Conservation (phyloP, 2,329 filamentous ascomycete species). For the Verticillium albo-atrum region DNA sequence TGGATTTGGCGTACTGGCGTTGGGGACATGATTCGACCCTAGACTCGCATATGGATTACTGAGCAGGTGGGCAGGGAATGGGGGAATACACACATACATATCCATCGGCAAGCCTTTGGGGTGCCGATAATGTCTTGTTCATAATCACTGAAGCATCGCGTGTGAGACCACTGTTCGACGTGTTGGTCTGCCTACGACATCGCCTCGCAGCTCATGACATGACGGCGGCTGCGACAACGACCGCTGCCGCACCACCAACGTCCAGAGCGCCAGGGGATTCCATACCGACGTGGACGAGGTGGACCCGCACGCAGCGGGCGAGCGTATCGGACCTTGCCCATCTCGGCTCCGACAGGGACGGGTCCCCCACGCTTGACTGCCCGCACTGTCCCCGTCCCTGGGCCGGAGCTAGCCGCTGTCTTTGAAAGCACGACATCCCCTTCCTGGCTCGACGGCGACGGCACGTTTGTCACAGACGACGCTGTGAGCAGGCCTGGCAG, state of each 20-base stretch:
- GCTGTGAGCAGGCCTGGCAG: conserved; percentile 45
- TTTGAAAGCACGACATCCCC: conserved; percentile 20
- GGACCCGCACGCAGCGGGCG: conserved; percentile 5
- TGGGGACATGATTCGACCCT: neutral
- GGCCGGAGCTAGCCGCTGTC: conserved; percentile 21
- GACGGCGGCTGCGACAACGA: conserved; percentile 46
- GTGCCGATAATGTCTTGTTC: neutral
- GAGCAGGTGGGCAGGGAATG: neutral
- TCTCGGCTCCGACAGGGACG: too few species aligned
- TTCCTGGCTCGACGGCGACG: conserved; percentile 24
- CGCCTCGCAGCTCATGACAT: conserved; percentile 39
- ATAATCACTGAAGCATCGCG: too few species aligned
- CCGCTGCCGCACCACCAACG: conserved; percentile 48
- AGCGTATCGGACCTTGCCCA: too few species aligned
- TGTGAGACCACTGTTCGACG: too few species aligned
- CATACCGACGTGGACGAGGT: conserved; percentile 29
- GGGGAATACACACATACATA: neutral
- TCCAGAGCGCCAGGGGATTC: conserved; percentile 37
- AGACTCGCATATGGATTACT: neutral
- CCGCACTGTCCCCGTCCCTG: conserved; percentile 24
- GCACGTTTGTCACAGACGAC: conserved; percentile 33
- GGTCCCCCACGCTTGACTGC: conserved; percentile 18
- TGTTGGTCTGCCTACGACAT: too few species aligned
- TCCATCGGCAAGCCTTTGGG: neutral
- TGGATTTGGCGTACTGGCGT: neutral